Conservation (phyloP, 129 eudicot species). For the Flaveria linearis region DNA sequence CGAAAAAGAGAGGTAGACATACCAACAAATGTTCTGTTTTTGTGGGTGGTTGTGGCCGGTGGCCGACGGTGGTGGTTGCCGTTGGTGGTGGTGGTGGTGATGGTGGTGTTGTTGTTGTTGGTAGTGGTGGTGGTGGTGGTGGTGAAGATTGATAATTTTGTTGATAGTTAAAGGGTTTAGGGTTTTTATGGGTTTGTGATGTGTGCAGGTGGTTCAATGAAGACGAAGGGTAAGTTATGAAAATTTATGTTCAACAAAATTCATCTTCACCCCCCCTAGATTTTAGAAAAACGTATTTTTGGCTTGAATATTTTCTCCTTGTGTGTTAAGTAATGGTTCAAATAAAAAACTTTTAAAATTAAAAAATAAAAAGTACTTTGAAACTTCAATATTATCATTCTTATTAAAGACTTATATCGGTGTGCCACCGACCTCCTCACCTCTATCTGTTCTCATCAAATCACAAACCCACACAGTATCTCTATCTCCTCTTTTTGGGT, state of each 20-base stretch:
- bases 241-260: slow-evolving; percentile 21
- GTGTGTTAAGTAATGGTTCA: neutral
- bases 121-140: neutral
- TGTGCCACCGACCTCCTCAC: no score
- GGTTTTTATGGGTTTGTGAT: slow-evolving; percentile 32
- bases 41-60: neutral
- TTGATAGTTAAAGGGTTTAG: slow-evolving; percentile 10
- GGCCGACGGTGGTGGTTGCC: neutral
- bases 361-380: no score
- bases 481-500: no score
- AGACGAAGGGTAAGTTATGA: slow-evolving; percentile 28
- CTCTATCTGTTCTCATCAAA: no score
- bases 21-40: slow-evolving; percentile 31
- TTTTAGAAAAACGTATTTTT: slow-evolving; percentile 28
- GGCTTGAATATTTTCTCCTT: slow-evolving; percentile 17
- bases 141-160: slow-evolving; percentile 28
- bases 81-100: neutral
- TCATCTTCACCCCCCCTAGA: slow-evolving; percentile 25
- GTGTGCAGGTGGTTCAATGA: slow-evolving; percentile 37
- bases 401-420: no score
- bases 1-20: slow-evolving; percentile 43
- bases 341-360: no score
- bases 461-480: no score
- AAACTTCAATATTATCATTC: no score
- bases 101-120: neutral